Conservation (phyloP, 495 filamentous ascomycete genomes). For the Venustampulla echinocandica region DNA sequence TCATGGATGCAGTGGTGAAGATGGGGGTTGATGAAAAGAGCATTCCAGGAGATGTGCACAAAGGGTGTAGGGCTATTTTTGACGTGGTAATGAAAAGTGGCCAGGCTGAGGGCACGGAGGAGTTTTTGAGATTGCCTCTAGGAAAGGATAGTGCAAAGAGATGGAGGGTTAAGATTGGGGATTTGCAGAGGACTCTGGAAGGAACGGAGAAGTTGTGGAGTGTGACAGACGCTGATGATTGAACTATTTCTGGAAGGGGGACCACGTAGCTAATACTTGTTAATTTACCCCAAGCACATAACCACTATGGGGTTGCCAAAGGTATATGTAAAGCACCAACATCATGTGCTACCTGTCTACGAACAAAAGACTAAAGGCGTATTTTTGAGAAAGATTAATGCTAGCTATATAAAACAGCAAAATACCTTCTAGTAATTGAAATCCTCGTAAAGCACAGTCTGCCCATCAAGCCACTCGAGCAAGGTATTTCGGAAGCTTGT, state of each 20-base stretch:
- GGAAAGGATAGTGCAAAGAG: conserved; percentile 34
- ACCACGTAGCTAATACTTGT: no score
- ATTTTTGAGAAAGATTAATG: no score
- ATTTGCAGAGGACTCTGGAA: conserved; percentile 29
- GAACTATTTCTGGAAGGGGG: no score
- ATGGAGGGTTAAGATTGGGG: conserved; percentile 29
- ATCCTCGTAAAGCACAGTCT: conserved; percentile 57
- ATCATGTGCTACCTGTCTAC: no score
- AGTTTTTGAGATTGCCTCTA: conserved; percentile 37
- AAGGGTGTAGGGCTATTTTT: conserved; percentile 37
- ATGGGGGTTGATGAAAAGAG: conserved; percentile 17
- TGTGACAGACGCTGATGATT: conserved; percentile 29
- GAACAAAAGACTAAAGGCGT: no score
- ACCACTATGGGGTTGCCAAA: no score
- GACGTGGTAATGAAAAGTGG: conserved; percentile 34
- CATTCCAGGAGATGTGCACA: conserved; percentile 40
- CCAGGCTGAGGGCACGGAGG: conserved; percentile 23
- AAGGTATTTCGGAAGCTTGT: conserved; percentile 45
- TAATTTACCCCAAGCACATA: no score
- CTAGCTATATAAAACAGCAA: no score
- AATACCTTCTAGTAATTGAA: conserved; percentile 37
- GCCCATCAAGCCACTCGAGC: conserved; percentile 53
- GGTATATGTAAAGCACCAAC: no score
- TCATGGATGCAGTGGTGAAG: conserved; percentile 19
- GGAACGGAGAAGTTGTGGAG: conserved; percentile 32